phyloP scores from a whole-genome alignment of 2,329 filamentous ascomycete genomes.

The Paecilomyces variotii region DNA sequence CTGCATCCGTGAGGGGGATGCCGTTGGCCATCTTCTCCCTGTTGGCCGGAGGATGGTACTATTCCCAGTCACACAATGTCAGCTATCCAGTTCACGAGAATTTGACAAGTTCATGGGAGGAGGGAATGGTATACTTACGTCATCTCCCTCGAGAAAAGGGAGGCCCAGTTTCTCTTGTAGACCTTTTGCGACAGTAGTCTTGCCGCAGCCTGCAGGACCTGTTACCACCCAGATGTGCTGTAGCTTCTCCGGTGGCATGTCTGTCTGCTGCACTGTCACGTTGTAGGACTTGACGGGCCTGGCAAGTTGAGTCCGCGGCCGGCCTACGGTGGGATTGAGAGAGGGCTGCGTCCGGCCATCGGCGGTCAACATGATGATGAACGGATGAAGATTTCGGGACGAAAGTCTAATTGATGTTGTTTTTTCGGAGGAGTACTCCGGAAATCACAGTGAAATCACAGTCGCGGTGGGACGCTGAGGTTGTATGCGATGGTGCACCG shows the following conservation, averaged over 20 bases:
- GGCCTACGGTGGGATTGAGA: constrained; percentile 5
- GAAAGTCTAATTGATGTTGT: constrained; percentile 5
- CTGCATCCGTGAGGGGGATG: constrained; percentile 78
- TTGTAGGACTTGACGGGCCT: background rate
- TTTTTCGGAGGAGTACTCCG: constrained; percentile 12
- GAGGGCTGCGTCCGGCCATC: constrained; percentile 26
- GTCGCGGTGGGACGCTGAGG: background rate
- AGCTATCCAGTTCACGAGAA: background rate
- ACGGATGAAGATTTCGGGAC: constrained; percentile 2
- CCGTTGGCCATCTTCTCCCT: constrained; percentile 85
- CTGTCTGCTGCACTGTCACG: background rate
- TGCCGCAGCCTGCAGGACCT: constrained; percentile 70
- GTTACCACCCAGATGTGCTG: constrained; percentile 77
- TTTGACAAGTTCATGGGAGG: background rate
- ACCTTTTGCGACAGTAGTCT: constrained; percentile 64
- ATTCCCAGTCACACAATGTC: background rate
- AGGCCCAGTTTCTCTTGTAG: constrained; percentile 55
- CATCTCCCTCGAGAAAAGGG: constrained; percentile 70
- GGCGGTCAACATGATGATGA: constrained; percentile 32
- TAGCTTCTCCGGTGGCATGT: constrained; percentile 8
- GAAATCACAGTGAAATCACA: constrained; percentile 7
- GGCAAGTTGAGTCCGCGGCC: background rate
- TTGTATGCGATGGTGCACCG: background rate
- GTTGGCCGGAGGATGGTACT: constrained; percentile 55
- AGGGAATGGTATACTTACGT: constrained; percentile 46